A percentile compares a stretch with the other conserved stretches of the same genome.
phyloP scores from a whole-genome alignment of 2,329 filamentous ascomycete genomes.

The Fusarium sulawesiense region DNA sequence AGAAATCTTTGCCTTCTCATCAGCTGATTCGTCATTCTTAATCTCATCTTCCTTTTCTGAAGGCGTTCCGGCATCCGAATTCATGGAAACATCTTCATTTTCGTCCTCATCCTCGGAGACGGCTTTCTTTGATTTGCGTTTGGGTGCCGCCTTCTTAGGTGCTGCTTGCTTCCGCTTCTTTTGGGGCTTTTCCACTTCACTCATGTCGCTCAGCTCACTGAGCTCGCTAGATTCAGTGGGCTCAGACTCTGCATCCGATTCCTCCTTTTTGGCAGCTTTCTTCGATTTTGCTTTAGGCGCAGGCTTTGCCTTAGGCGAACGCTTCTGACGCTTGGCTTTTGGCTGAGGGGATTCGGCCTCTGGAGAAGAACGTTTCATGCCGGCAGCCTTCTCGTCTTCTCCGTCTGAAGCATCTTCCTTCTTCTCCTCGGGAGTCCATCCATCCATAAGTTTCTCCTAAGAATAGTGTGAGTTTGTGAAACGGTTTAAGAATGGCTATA shows the following conservation, averaged over 20 bases:
- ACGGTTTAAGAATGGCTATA: background rate
- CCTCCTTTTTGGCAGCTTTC: slow-evolving; percentile 37
- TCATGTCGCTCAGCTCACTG: slow-evolving; percentile 41
- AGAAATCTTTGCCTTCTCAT: slow-evolving; percentile 1
- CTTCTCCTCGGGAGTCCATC: slow-evolving; percentile 48
- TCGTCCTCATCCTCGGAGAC: slow-evolving; percentile 49
- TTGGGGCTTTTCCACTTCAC: slow-evolving; percentile 43
- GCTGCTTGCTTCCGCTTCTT: slow-evolving; percentile 34
- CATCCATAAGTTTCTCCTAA: slow-evolving; percentile 53
- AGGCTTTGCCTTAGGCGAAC: slow-evolving; percentile 46
- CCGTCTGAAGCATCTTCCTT: slow-evolving; percentile 42
- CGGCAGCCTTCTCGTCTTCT: slow-evolving; percentile 45
- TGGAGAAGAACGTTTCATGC: slow-evolving; percentile 50
- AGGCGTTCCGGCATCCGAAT: slow-evolving; percentile 28
- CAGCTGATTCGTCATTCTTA: background rate
- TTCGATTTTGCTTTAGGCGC: slow-evolving; percentile 48
- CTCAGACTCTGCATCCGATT: slow-evolving; percentile 36
- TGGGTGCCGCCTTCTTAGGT: background rate
- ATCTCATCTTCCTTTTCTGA: slow-evolving; percentile 8
- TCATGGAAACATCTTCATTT: slow-evolving; percentile 11
- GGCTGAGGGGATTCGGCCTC: slow-evolving; percentile 52
- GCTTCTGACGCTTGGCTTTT: slow-evolving; percentile 56
- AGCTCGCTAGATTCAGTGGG: slow-evolving; percentile 38
- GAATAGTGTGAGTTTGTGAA: slow-evolving; percentile 3
- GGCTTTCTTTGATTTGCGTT: slow-evolving; percentile 36